These are phyloP conservation scores for Rhamnella rubrinervis DNA, from an alignment of 331 rosid genomes.

Conservation along the genomic window DNA sequence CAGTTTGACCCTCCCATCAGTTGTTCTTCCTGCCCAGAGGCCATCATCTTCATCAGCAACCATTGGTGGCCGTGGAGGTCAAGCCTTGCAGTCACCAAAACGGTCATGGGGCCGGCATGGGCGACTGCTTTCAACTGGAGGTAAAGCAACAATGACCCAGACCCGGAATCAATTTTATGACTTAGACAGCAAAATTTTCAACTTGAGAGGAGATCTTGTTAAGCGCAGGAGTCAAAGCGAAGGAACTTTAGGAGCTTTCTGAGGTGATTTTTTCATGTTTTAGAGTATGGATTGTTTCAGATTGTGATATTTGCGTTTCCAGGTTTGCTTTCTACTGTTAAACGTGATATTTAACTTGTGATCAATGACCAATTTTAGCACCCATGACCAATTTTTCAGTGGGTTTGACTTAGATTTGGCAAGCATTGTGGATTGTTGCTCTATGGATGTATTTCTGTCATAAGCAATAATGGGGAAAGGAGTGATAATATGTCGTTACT, in stretches of 20 bases:
- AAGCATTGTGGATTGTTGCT: neutral
- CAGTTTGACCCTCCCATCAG: too few species aligned
- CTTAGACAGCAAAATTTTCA: slow-evolving; percentile 30
- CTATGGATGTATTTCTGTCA: neutral
- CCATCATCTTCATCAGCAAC: slow-evolving; percentile 30
- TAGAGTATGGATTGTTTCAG: neutral
- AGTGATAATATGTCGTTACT: too few species aligned
- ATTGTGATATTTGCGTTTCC: slow-evolving; percentile 22
- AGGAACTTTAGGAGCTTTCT: slow-evolving; percentile 60
- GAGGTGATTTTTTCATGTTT: slow-evolving; percentile 31
- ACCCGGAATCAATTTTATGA: slow-evolving; percentile 44
- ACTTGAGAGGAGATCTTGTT: slow-evolving; percentile 22
- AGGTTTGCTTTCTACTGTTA: neutral
- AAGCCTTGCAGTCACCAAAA: slow-evolving; percentile 44
- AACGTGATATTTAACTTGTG: neutral
- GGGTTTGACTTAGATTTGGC: neutral
- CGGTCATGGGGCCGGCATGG: slow-evolving; percentile 45
- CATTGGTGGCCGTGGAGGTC: slow-evolving; percentile 27
- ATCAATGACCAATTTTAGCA: neutral
- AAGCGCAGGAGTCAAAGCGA: slow-evolving; percentile 82
- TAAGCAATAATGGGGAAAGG: neutral
- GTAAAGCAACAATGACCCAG: slow-evolving; percentile 37
- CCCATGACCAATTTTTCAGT: neutral
- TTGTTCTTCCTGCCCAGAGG: too few species aligned
- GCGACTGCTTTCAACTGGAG: slow-evolving; percentile 59